Evolutionary conservation across 108 stramenopile species (phyloP), one percentile per base, ranked within the genome.

Genomic region (Seminavis robusta): DNA sequence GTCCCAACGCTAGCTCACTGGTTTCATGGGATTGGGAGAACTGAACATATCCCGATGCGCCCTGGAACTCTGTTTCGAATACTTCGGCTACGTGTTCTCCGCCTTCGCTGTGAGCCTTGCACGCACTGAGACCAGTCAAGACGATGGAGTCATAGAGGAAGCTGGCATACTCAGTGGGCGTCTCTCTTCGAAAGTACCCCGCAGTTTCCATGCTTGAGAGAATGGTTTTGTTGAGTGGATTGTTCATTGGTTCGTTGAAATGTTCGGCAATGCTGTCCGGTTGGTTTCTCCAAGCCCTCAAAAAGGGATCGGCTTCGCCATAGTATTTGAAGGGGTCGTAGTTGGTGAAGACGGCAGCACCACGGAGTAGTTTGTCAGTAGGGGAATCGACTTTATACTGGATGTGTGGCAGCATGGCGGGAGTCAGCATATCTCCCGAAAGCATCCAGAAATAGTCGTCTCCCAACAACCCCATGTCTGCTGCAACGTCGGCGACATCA

Each of bases 381-480:
- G 54, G 53, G 4, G 54, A 55, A 33, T 55, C 63, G 13, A 46
- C 63, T 46, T 43, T 21, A 21, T 47, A 28, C 61, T 30, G 9
- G 41, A 56, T 28, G 7, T 43, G 21, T 7, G 41, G 10, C 13
- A 65, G 32, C 25, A 50, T 13, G 4, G 36, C 27, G 13, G 55
- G 56, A 2, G 64, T 27, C 11, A 33, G 13, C 25, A 47, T 17
- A 27, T 49, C 57, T 23, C 64, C 64, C 1, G 47, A 21, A 2
- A 65, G 20, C 29, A 57, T 41, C 64, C 64, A 65, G 36, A 65
- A 50, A 33, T 57, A 57, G 3, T 46, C 64, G 2, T 53, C 52
- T 43, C 62, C 62, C 8, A 63, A 24, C 7, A 63, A 27, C 0
- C 52, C 52, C 21, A 21, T 15, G 1, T 44, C 62, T 11, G 24